Evolutionary conservation across 345 rosid species (phyloP), one percentile per base, ranked within the genome.

Genomic region (Ceriops zippeliana): DNA sequence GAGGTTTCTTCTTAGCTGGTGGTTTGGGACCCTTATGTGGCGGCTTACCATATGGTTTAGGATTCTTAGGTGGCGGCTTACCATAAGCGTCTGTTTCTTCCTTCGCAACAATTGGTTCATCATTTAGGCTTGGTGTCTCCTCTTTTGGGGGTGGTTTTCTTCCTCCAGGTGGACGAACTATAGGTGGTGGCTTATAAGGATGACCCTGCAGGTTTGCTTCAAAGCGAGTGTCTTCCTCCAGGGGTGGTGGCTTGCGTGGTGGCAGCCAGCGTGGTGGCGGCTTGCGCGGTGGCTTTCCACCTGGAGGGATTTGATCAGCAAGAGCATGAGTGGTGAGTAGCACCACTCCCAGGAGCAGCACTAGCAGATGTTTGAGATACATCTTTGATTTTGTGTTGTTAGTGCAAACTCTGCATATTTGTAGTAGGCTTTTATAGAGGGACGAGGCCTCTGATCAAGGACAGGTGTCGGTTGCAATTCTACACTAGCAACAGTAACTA

Each of bases 311-410:
- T 13, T 42, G 47, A 42, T 11, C 47, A 5, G 77, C 63, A 61
- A 61, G 63, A 34, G 63, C 34, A 5, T 20, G 46, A 34, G 63
- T 61, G 63, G 63, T 34, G 47, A 61, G 63, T 32, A 61, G 47
- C 63, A 61, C 26, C 63, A 61, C 47, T 42, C 16, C 63, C 16
- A 65, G 30, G 28, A 65, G 10, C 26, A 52, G 52, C 59, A 52
- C 47, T 15, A 52, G 60, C 53, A 63, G 27, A 21, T 16, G 28
- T 47, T 63, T 47, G 35, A 20, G 21, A 47, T 52, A 3, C 67
- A 63, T 63, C 5, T 61, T 5, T 15, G 16, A 27, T 10, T 10
- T 42, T 11, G 17, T 4, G 15, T 42, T 42, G 47, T 10, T 10
- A 9, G 47, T 42, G 47, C 47, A 42, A 42, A 42, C 13, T 13